phyloP scores from a whole-genome alignment of 257 asterid genomes.

The Parsonsia alboflavescens region DNA sequence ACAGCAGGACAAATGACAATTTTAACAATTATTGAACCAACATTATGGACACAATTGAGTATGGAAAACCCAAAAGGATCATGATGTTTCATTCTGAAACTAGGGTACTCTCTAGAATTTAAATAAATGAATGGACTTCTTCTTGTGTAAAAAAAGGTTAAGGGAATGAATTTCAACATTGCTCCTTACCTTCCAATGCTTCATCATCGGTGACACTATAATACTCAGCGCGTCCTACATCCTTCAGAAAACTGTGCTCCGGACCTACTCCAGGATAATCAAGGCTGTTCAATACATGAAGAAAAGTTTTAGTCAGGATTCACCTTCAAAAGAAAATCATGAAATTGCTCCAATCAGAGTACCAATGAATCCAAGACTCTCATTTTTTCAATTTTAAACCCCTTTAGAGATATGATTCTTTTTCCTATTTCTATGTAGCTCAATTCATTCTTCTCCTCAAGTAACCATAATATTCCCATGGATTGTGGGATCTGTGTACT shows the following conservation, averaged over 20 bases:
- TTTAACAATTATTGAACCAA: not conserved
- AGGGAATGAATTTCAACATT: constrained; percentile 8
- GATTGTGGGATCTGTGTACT: not conserved
- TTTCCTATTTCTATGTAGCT: not conserved
- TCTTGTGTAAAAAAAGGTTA: not conserved
- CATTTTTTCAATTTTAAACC: not conserved
- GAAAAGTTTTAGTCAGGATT: not conserved
- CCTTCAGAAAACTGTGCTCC: constrained; percentile 93
- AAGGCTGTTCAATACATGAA: constrained; percentile 30
- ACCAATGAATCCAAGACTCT: not conserved
- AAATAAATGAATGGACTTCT: not conserved
- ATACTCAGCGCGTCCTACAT: constrained; percentile 82
- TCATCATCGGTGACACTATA: constrained; percentile 78
- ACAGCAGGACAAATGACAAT: not conserved
- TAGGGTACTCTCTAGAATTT: not conserved
- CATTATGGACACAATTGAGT: not conserved
- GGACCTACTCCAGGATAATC: constrained; percentile 99
- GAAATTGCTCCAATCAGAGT: not conserved
- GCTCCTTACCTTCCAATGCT: constrained; percentile 72
- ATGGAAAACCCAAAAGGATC: not conserved
- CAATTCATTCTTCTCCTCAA: not conserved
- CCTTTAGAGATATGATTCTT: not conserved
- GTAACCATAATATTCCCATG: not conserved
- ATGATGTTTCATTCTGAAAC: not conserved
- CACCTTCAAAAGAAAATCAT: not conserved